A percentile compares a stretch with the other conserved stretches of the same genome.
phyloP scores from a whole-genome alignment of 768 basidiomycete genomes.

The Naematelia encephala region DNA sequence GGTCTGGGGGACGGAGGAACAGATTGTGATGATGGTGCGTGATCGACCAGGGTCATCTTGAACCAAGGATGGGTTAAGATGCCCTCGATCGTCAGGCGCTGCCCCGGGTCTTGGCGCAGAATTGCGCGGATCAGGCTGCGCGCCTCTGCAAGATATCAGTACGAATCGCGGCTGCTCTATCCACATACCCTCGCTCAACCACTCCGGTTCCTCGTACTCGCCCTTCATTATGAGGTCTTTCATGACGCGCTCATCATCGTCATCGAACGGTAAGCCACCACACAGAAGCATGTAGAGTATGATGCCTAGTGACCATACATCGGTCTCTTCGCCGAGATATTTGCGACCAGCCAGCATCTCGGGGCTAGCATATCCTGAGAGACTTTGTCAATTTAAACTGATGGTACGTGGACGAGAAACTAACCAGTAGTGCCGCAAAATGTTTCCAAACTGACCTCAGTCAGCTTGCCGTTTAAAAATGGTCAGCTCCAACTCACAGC shows the following conservation, averaged over 20 bases:
- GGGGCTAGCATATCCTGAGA: constrained; percentile 66
- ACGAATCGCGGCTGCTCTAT: background rate
- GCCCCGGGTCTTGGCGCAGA: constrained; percentile 69
- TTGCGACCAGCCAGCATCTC: constrained; percentile 85
- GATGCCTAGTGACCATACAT: constrained; percentile 90
- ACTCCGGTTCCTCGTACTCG: constrained; percentile 85
- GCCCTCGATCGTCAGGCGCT: constrained; percentile 74
- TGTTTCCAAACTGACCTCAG: constrained; percentile 76
- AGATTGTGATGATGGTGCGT: constrained; percentile 18
- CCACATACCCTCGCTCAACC: constrained; percentile 75
- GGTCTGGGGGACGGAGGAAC: constrained; percentile 22
- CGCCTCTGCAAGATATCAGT: constrained; percentile 60
- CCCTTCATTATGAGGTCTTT: constrained; percentile 76
- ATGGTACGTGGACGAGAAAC: constrained; percentile 1
- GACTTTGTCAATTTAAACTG: background rate
- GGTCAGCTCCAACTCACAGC: constrained; percentile 27
- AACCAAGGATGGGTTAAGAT: constrained; percentile 89
- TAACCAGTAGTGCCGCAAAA: constrained; percentile 90
- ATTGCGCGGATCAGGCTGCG: constrained; percentile 75
- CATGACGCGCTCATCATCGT: constrained; percentile 75
- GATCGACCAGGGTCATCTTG: constrained; percentile 43
- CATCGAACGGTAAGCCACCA: constrained; percentile 84
- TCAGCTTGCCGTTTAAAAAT: constrained; percentile 54
- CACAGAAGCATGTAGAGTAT: constrained; percentile 87
- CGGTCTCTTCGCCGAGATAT: constrained; percentile 90